A percentile compares a stretch with the other conserved stretches of the same genome.
Evolutionary conservation across 1,139 yeast genomes (phyloP).

Genomic region (Candida smagusa): DNA sequence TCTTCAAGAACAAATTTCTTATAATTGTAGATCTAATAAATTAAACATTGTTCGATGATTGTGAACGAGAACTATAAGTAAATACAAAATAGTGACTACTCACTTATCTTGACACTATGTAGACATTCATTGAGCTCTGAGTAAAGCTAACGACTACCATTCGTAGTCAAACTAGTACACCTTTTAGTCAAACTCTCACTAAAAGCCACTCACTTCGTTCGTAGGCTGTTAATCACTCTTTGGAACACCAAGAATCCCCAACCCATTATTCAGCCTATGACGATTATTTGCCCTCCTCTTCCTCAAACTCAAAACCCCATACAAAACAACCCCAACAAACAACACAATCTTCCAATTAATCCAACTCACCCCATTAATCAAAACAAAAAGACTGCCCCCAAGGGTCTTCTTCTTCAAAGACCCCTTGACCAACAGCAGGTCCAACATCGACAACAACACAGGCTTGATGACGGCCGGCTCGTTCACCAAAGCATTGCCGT

Average conservation of each 20-base stretch:
- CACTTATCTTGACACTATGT: no score
- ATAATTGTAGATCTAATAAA: no score
- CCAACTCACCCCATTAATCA: no score
- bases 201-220: no score
- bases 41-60: no score
- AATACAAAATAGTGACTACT: no score
- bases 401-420: constrained; percentile 24
- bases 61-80: no score
- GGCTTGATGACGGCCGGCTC: constrained; percentile 27
- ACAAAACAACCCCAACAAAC: constrained; percentile 9
- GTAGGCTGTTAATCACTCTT: constrained; percentile 15
- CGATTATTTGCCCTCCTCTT: constrained; percentile 3
- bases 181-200: no score
- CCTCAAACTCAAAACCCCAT: neutral
- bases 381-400: constrained; percentile 27
- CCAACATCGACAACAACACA: constrained; percentile 32
- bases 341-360: constrained; percentile 14
- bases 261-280: neutral
- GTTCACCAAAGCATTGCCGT: constrained; percentile 27
- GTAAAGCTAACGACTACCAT: no score
- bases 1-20: no score
- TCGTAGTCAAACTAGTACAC: no score
- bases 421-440: constrained; percentile 19
- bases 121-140: no score
- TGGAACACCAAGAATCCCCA: constrained; percentile 19